A percentile compares a stretch with the other conserved stretches of the same genome.
These are phyloP conservation scores for Aspergillus brasiliensis DNA, from an alignment of 2,329 filamentous ascomycete genomes.

Conservation along the genomic window DNA sequence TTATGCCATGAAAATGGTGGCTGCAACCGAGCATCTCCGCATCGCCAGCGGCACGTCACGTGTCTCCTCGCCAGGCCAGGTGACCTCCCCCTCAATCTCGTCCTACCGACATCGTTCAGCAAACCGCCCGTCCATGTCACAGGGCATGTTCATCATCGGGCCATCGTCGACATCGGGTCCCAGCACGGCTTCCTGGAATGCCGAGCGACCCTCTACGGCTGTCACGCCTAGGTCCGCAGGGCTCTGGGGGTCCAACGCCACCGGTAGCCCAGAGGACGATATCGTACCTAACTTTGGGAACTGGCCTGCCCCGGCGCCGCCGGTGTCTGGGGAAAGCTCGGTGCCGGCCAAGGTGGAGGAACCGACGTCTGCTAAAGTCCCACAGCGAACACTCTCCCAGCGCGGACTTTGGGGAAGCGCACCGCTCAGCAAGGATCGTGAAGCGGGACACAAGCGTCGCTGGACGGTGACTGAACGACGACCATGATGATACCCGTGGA, in stretches of 20 bases:
- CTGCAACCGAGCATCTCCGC: conserved; percentile 64
- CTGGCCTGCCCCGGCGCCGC: conserved; percentile 24
- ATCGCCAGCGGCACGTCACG: conserved; percentile 41
- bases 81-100: conserved; percentile 27
- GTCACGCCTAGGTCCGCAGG: conserved; percentile 29
- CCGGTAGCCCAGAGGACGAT: conserved; percentile 32
- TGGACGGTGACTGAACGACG: conserved; percentile 43
- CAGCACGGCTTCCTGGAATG: conserved; percentile 26
- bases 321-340: neutral
- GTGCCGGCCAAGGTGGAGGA: neutral
- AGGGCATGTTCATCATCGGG: conserved; percentile 29
- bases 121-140: conserved; percentile 30
- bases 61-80: conserved; percentile 26
- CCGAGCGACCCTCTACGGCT: conserved; percentile 24
- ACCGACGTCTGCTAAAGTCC: conserved; percentile 21
- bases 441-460: conserved; percentile 33
- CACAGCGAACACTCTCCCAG: conserved; percentile 34
- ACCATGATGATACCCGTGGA: conserved; percentile 13
- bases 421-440: conserved; percentile 31
- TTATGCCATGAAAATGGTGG: conserved; percentile 62
- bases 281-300: conserved; percentile 43
- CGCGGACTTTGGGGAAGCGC: conserved; percentile 43
- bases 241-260: conserved; percentile 39
- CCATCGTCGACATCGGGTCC: conserved; percentile 20
- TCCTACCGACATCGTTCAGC: conserved; percentile 38